Evolutionary conservation across 768 basidiomycete species (phyloP), one percentile per base, ranked within the genome.

Genomic region (Tylopilus rubrobrunneus): DNA sequence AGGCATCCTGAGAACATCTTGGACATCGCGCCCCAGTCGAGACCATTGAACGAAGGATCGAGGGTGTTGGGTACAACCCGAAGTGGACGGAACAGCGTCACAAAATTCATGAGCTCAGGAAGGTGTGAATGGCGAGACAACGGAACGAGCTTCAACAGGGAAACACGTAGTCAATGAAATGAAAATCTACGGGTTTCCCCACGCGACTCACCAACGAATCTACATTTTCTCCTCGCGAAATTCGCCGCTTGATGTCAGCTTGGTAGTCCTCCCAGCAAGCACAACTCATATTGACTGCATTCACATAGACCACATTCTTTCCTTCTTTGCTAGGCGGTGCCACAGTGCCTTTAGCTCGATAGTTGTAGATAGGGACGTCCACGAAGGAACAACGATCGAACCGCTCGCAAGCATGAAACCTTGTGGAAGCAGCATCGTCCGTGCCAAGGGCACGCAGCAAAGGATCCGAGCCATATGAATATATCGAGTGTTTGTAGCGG

Each of bases 351-450:
- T 54, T 51, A 8, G 31, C 9, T 41, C 37, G 56, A 39, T 56
- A 63, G 17, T 62, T 58, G 28, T 61, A 65, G 11, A 48, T 39
- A 48, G 67, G 69, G 29, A 81, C 78, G 11, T 73, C 74, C 28
- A 89, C 86, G 46, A 79, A 75, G 10, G 76, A 64, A 61, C 94
- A 96, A 10, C 89, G 81, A 60, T 84, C 73, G 55, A 86, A 86
- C 1, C 92, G 81, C 62, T 98, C 95, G 63, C 96, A 98, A 0
- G 95, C 94, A 63, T 99, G 96, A 64, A 98, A 97, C 1, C 93
- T 82, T 3, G 92, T 89, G 1, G 74, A 70, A 4, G 72, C 66
- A 4, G 79, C 69, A 42, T 93, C 85, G 12, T 72, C 72, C 1
- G 88, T 87, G 40, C 85, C 72, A 48, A 91, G 78, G 0, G 72